Evolutionary conservation across 164 flowering plant genomes (phyloP), one percentile per base, ranked within the genome.

Genomic region (Akebia trifoliata): DNA sequence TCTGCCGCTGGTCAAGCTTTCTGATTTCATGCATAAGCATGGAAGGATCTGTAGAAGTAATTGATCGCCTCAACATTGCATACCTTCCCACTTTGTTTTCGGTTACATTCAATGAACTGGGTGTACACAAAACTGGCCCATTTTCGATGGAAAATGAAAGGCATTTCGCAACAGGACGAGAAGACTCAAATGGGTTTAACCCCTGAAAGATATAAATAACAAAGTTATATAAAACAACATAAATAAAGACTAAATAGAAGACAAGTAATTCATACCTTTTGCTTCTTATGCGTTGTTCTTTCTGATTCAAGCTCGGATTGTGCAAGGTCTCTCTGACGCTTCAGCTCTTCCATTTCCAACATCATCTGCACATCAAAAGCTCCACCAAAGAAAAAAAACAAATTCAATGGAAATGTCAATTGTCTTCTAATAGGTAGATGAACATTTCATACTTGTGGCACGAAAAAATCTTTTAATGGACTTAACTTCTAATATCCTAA

Each of bases 321-420:
- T 40, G 83, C 91, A 56, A 68, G 69, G 68, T 87, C 95, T 71
- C 91, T 78, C 48, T 88, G 78, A 14, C 82, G 89, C 73, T 81
- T 89, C 46, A 89, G 73, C 68, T 84, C 94, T 64, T 75, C 76
- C 81, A 86, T 79, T 65, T 82, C 87, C 48, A 58, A 68, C 70
- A 77, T 88, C 87, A 89, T 82, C 96, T 88, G 69, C 51, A 71
- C 15, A 55, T 34, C 29, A 49, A 8, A 61, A 52, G 17, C 59
- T 36, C 12, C 15, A 57, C 20, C 20, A 40, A 62, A 37, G 30
- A 8, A 51, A 32, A 28, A 4, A 26, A 58, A 32, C 17, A 36
- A 4, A 10, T 8, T n/a, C 26, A 28, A 11, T 52, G 17, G 7
- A 7, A 21, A 34, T 31, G 4, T 1, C 9, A 10, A n/a, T 25